Percentiles rank a stretch among this genome's conserved stretches.
Evolutionary conservation across 2,329 filamentous ascomycete genomes (phyloP).

Genomic region (Coniochaeta sp.): DNA sequence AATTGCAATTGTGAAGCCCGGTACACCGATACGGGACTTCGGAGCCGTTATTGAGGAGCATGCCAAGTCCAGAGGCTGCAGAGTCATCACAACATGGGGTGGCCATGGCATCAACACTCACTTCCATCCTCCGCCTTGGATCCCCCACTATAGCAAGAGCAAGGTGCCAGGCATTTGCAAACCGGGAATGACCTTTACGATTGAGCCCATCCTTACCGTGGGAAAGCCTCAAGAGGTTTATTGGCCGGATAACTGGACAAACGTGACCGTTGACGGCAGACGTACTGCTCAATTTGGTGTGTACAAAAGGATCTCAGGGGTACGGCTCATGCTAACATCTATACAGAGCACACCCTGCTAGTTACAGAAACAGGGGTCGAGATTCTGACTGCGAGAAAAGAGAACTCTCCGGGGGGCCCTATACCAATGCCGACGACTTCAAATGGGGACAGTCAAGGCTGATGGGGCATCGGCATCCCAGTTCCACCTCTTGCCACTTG

Average conservation of each 20-base stretch:
- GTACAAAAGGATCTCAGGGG: conserved; percentile 18
- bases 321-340: not conserved
- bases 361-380: conserved; percentile 82
- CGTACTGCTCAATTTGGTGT: conserved; percentile 89
- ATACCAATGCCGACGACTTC: conserved; percentile 44
- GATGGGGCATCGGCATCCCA: not conserved
- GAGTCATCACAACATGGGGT: conserved; percentile 91
- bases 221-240: conserved; percentile 89
- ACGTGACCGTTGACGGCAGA: conserved; percentile 83
- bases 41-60: conserved; percentile 94
- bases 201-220: conserved; percentile 95
- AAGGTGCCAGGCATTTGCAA: conserved; percentile 93
- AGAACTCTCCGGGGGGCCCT: conserved; percentile 69
- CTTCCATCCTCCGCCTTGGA: conserved; percentile 90
- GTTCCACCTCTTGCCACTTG: not conserved
- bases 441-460: not conserved
- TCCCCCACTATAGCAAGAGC: conserved; percentile 97
- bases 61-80: conserved; percentile 78
- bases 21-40: conserved; percentile 85
- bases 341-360: conserved; percentile 68
- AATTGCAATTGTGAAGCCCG: conserved; percentile 88
- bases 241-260: conserved; percentile 99
- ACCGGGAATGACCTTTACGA: conserved; percentile 96
- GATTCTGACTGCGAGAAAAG: conserved; percentile 66
- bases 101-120: conserved; percentile 91